Conservation (phyloP, 2,329 filamentous ascomycete genomes). For the Scorias spongiosa region DNA sequence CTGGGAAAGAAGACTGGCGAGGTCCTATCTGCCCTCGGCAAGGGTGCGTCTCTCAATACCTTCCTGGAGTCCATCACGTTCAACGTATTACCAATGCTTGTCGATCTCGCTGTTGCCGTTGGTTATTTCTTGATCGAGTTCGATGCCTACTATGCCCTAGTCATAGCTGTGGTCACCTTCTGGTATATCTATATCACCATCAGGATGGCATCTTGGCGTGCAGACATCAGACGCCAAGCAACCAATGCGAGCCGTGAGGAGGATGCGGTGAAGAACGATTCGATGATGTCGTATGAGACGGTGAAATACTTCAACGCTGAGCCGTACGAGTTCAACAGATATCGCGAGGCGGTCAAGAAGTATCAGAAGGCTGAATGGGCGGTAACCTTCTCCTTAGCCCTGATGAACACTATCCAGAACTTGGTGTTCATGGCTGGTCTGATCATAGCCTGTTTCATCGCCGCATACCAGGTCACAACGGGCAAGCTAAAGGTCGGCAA, state of each 20-base stretch:
- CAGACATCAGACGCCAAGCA: constrained; percentile 82
- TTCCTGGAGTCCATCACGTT: constrained; percentile 96
- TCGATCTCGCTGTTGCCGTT: constrained; percentile 77
- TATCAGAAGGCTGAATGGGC: constrained; percentile 44
- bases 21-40: constrained; percentile 86
- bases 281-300: constrained; percentile 91
- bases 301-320: constrained; percentile 52
- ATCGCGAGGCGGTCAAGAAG: constrained; percentile 38
- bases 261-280: constrained; percentile 97
- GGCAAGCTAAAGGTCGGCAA: constrained; percentile 46
- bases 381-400: constrained; percentile 40
- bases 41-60: constrained; percentile 88
- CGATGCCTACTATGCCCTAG: constrained; percentile 78
- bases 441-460: constrained; percentile 53
- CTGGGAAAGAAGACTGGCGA: constrained; percentile 93
- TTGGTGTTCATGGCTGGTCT: constrained; percentile 49
- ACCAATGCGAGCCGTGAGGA: constrained; percentile 89
- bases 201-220: constrained; percentile 84
- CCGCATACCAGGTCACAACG: constrained; percentile 54
- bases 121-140: constrained; percentile 64
- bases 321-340: constrained; percentile 41
- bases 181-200: constrained; percentile 95
- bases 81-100: constrained; percentile 83
- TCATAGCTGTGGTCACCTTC: constrained; percentile 81
- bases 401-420: constrained; percentile 47